Evolutionary conservation across 1,284 basidiomycete species (phyloP).

Genomic region (Pterulicium gracile): DNA sequence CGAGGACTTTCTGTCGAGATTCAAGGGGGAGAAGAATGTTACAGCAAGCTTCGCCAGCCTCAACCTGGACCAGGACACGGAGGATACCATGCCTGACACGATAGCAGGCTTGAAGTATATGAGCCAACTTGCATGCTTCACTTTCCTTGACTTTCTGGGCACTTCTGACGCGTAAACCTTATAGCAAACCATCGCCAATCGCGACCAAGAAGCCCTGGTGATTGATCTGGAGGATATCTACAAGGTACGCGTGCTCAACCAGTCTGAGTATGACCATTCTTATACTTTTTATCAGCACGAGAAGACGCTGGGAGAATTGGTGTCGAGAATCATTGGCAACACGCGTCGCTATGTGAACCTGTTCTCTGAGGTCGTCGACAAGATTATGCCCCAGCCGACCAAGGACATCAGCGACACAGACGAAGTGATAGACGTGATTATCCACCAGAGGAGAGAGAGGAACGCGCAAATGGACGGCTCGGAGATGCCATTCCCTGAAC

Average conservation of each 20-base stretch:
- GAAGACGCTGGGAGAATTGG: constrained; percentile 55
- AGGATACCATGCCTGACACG: constrained; percentile 28
- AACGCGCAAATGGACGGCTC: constrained; percentile 73
- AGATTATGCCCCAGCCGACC: constrained; percentile 76
- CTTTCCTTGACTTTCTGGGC: constrained; percentile 2
- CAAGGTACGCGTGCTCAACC: constrained; percentile 31
- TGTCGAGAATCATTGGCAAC: constrained; percentile 72
- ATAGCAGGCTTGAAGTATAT: constrained; percentile 69
- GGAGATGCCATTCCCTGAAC: constrained; percentile 71
- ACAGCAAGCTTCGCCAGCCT: constrained; percentile 61
- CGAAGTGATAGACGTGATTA: constrained; percentile 90
- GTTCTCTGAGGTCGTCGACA: constrained; percentile 88
- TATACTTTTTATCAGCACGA: constrained; percentile 37
- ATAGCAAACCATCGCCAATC: constrained; percentile 87
- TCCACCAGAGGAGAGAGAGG: constrained; percentile 85
- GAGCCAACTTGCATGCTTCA: constrained; percentile 66
- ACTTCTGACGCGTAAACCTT: constrained; percentile 18
- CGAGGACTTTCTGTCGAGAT: constrained; percentile 56
- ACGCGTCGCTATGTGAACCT: constrained; percentile 85
- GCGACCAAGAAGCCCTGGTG: constrained; percentile 78
- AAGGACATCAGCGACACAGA: constrained; percentile 83
- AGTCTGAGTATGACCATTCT: constrained; percentile 2
- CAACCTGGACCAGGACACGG: constrained; percentile 47
- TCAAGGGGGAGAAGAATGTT: constrained; percentile 59
- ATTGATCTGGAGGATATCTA: constrained; percentile 78